Percentiles rank a stretch among this genome's conserved stretches.
Evolutionary conservation across 306 rosid species (phyloP).

Genomic region (Lupinus albus): DNA sequence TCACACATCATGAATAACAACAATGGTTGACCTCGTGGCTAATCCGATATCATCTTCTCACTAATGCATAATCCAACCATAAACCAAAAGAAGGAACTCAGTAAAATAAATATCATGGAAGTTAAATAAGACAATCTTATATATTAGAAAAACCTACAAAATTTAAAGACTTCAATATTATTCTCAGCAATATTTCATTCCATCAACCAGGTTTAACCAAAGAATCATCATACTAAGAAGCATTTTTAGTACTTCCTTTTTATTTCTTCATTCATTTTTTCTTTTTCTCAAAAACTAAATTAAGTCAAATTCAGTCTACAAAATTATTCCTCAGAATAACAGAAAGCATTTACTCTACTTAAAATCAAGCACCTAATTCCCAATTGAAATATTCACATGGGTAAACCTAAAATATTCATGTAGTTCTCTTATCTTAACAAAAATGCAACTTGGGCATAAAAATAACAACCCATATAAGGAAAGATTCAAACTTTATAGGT

Average conservation of each 20-base stretch:
- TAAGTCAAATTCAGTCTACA: neutral
- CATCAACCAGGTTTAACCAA: no score
- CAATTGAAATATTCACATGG: neutral
- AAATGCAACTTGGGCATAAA: neutral
- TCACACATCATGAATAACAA: no score
- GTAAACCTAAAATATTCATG: no score
- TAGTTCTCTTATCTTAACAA: no score
- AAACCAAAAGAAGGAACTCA: neutral
- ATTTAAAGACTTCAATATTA: no score
- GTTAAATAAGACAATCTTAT: no score
- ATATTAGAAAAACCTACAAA: no score
- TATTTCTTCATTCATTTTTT: neutral
- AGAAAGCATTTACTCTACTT: slow-evolving; percentile 2
- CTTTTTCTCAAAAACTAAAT: no score
- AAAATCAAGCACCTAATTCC: slow-evolving; percentile 23
- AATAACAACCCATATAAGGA: neutral
- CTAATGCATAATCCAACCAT: neutral
- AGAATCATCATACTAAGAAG: neutral
- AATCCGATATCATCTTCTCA: neutral
- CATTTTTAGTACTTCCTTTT: neutral
- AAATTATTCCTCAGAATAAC: neutral
- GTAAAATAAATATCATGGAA: no score
- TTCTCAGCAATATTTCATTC: no score
- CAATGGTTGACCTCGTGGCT: neutral
- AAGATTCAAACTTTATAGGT: slow-evolving; percentile 5